phyloP scores from a whole-genome alignment of 139 green algal genomes.

The Chlamydomonas applanata region DNA sequence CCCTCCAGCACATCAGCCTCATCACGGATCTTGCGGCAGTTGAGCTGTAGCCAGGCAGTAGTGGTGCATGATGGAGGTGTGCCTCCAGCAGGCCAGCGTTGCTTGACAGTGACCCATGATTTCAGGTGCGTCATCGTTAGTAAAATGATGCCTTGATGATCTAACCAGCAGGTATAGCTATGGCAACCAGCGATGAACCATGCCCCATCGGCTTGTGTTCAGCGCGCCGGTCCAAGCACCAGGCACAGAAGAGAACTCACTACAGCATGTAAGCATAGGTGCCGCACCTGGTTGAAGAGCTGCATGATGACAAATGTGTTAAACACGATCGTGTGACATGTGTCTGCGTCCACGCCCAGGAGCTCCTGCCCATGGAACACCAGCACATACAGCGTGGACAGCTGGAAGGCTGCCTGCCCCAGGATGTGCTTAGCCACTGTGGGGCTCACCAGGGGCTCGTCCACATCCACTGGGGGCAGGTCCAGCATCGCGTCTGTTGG shows the following conservation, averaged over 20 bases:
- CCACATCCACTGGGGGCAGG: constrained; percentile 52
- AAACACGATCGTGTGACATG: constrained; percentile 80
- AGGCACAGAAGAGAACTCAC: too few species aligned
- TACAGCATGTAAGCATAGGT: background rate
- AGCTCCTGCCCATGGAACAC: constrained; percentile 40
- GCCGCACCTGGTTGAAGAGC: constrained; percentile 81
- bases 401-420: constrained; percentile 76
- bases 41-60: constrained; percentile 51
- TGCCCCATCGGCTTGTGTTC: too few species aligned
- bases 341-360: constrained; percentile 27
- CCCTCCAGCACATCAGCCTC: constrained; percentile 61
- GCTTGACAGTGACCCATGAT: too few species aligned
- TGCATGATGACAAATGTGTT: constrained; percentile 82
- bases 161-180: too few species aligned
- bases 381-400: constrained; percentile 64
- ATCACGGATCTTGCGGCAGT: constrained; percentile 75
- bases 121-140: too few species aligned
- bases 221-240: too few species aligned
- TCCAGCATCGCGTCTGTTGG: constrained; percentile 69
- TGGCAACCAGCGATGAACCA: too few species aligned
- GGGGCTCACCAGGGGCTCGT: constrained; percentile 45
- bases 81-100: too few species aligned
- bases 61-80: background rate
- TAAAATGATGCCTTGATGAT: too few species aligned
- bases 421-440: constrained; percentile 51